Base-by-base conservation (phyloP, 1,284 basidiomycete species). In the Cutaneotrichosporon dermatis region DNA sequence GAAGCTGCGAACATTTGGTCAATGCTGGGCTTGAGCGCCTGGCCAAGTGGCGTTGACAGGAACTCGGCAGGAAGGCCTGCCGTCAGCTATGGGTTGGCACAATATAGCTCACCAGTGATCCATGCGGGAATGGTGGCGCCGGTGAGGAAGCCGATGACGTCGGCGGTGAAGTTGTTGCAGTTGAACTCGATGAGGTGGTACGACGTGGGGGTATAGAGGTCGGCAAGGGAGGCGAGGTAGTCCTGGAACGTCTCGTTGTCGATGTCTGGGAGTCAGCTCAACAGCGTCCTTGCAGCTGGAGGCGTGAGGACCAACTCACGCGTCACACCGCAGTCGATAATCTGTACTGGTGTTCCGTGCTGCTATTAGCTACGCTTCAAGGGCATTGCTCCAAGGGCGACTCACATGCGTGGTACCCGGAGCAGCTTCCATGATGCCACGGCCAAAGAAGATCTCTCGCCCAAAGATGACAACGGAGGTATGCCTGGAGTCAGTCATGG, bases 131-230 rank as follows among this genome's bases (percentile, higher is more conserved):
- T 89, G 25, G 84, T 84, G 3, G 81, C 80, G 25, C 90, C 90
- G 0, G 89, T 92, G 53, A 94, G 78, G 72, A 94, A 92, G 2
- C 88, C 90, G 39, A 91, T 78, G 55, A 86, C 86, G 65, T 95
- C 92, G 61, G 89, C 89, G 0, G 91, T 92, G 51, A 96, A 96
- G 2, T 89, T 88, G 74, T 94, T 94, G 76, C 91, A 94, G 66
- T 79, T 76, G 61, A 72, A 76, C 15, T 75, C 88, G 80, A 94
- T 80, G 15, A 95, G 80, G 75, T 95, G 91, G 75, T 96, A 96
- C 85, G 91, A 91, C 71, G 89, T 88, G 2, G 90, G 86, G 2
- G 90, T 92, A 73, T 92, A 96, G 65, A 88, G 85, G 6, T 86
- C 80, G 45, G 83, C 81, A 76, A 94, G 84, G 63, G 89, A 88